A percentile compares a stretch with the other conserved stretches of the same genome.
Conservation (phyloP, 2,329 filamentous ascomycete genomes). For the Colletotrichum horii region DNA sequence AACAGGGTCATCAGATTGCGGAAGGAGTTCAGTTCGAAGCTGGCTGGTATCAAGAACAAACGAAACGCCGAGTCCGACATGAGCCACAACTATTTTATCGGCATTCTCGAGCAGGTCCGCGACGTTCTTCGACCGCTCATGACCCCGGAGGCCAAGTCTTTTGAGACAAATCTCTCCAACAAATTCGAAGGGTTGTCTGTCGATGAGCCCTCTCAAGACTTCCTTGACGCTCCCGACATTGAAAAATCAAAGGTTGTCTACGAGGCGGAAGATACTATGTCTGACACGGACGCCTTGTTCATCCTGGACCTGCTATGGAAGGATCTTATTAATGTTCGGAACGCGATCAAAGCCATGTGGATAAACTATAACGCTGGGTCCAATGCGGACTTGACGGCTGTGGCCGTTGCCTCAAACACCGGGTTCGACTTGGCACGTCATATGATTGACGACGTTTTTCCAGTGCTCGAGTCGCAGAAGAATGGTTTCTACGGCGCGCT, state of each 20-base stretch:
- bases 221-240: slow-evolving; percentile 35
- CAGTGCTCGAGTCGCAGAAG: slow-evolving; percentile 24
- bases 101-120: slow-evolving; percentile 37
- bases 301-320: slow-evolving; percentile 29
- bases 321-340: slow-evolving; percentile 34
- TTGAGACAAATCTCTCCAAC: slow-evolving; percentile 25
- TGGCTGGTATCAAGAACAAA: slow-evolving; percentile 22
- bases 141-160: neutral
- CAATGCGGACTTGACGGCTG: slow-evolving; percentile 32
- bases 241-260: slow-evolving; percentile 19
- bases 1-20: slow-evolving; percentile 40
- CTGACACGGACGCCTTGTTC: slow-evolving; percentile 29
- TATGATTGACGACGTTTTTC: slow-evolving; percentile 33
- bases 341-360: slow-evolving; percentile 34
- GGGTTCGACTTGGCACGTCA: slow-evolving; percentile 36
- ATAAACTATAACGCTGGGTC: slow-evolving; percentile 24
- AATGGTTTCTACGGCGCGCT: neutral
- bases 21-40: slow-evolving; percentile 28
- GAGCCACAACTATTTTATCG: slow-evolving; percentile 38
- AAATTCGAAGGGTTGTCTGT: slow-evolving; percentile 39
- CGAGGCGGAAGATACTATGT: neutral
- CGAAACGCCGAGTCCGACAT: slow-evolving; percentile 27
- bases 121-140: slow-evolving; percentile 30
- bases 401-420: slow-evolving; percentile 40
- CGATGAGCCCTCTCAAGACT: slow-evolving; percentile 41